Conservation (phyloP, 139 green algal species). For the Tetradesmus obliquus region DNA sequence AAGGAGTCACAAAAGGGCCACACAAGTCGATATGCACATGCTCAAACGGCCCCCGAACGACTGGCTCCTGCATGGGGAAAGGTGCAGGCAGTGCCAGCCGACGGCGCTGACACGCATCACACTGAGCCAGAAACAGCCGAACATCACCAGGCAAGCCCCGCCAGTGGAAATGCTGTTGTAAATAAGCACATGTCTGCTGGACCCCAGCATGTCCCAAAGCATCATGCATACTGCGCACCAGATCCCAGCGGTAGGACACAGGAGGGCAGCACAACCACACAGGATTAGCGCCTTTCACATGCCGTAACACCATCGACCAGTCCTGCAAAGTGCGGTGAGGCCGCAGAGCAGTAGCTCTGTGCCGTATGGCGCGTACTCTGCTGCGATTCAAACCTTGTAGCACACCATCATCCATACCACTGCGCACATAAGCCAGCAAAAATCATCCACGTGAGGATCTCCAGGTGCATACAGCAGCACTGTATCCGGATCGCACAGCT, state of each 20-base stretch:
- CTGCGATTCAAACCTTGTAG: background rate
- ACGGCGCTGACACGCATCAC: background rate
- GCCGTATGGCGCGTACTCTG: background rate
- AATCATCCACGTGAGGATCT: background rate
- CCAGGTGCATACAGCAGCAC: background rate
- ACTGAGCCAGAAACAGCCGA: too few species aligned
- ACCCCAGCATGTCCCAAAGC: background rate
- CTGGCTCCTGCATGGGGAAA: background rate
- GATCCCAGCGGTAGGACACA: background rate
- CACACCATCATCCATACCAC: background rate
- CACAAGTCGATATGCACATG: too few species aligned
- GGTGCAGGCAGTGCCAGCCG: background rate
- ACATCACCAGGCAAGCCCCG: background rate
- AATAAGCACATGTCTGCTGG: background rate
- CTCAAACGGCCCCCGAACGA: background rate
- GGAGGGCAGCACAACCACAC: background rate
- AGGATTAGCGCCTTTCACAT: background rate
- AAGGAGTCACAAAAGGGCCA: too few species aligned
- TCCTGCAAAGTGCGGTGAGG: background rate
- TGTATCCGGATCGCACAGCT: background rate
- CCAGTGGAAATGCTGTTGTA: background rate
- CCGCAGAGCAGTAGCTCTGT: background rate
- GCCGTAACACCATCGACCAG: background rate
- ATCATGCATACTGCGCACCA: background rate
- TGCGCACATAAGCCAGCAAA: background rate